Conservation (phyloP, 345 rosid genomes). For the Euclidium syriacum region DNA sequence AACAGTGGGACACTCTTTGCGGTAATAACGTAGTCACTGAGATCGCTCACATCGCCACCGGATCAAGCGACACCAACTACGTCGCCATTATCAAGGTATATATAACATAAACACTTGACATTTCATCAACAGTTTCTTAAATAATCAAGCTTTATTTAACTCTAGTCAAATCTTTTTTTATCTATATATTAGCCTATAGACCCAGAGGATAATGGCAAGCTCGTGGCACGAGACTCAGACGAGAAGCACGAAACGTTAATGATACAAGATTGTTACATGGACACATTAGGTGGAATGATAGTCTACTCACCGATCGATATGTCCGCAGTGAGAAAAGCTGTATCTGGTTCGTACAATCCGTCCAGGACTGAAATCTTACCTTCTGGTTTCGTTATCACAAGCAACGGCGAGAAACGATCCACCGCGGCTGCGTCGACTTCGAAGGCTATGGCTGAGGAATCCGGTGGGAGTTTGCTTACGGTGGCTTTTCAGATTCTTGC, state of each 20-base stretch:
- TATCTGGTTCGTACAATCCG: constrained; percentile 35
- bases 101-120: too few relatives aligned
- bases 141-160: neutral
- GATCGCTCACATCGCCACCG: constrained; percentile 40
- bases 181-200: constrained; percentile 4
- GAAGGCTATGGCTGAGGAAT: neutral
- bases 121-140: neutral
- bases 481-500: constrained; percentile 58
- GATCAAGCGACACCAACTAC: constrained; percentile 42
- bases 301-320: constrained; percentile 59
- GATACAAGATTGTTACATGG: constrained; percentile 59
- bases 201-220: neutral
- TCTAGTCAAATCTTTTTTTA: neutral
- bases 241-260: constrained; percentile 37
- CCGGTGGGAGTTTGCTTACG: constrained; percentile 47
- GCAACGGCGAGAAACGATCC: constrained; percentile 33
- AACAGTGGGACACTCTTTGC: constrained; percentile 74
- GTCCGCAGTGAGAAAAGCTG: constrained; percentile 26
- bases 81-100: constrained; percentile 47
- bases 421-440: neutral
- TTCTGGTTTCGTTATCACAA: constrained; percentile 62
- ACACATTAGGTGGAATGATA: constrained; percentile 39
- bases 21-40: constrained; percentile 38
- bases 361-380: constrained; percentile 50
- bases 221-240: neutral